Evolutionary conservation across 805 yeast species (phyloP), one percentile per base, ranked within the genome.

Genomic region (Kuraishia capsulata): DNA sequence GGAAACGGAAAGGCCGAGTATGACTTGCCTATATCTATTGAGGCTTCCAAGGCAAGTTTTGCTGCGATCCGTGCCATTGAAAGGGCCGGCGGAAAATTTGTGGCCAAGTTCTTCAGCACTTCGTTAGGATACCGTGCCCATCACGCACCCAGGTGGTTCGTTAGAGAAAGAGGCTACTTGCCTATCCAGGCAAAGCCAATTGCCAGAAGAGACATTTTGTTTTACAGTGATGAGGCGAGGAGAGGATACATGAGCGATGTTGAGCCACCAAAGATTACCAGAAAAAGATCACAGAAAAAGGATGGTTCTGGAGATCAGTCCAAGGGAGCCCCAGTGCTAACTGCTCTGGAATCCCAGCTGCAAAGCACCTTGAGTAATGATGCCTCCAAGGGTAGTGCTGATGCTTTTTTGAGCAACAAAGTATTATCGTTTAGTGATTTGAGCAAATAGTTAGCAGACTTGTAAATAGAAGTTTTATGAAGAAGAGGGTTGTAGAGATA

Each of bases 141-240:
- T 51, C 65, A 86, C 30, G 61, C 78, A 34, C 97, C 97, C 9
- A 72, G 76, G 35, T 68, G 78, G 58, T 82, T 79, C 49, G 56
- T 83, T 35, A 59, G 67, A 45, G 81, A 71, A 50, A 79, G 77
- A 53, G 95, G 94, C 14, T 76, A 87, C 46, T 57, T 89, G 13
- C 97, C 97, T 33, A 57, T 86, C 46, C 78, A 75, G 38, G 88
- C 97, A 1, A 76, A 88, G 59, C 98, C 98, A 11, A 81, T 81
- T 6, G 78, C 75, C 49, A 76, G 84, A 61, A 81, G 85, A 60
- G 87, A 82, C 52, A 78, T 90, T 40, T 76, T 76, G 41, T 86
- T 69, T 59, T 90, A 92, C 63, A 75, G 87, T 36, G 71, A 77
- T 54, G 70, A 72, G 2, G 77, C 67, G 28, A 77, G 76, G 52